Conservation (phyloP, 2,329 filamentous ascomycete genomes). For the Xylariaceae sp. region DNA sequence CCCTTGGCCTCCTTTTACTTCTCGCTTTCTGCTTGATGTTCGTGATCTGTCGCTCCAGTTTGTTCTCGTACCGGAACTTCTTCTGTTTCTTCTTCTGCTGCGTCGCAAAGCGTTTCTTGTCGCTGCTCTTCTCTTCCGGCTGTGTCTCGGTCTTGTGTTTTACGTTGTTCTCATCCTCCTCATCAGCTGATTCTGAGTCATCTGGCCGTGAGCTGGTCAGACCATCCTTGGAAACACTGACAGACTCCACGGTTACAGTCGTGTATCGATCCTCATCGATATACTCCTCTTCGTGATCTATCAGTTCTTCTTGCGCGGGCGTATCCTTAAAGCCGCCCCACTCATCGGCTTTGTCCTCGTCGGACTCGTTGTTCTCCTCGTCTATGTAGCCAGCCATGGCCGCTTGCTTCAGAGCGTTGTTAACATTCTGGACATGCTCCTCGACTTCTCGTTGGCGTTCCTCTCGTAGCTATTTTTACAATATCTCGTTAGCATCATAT, state of each 20-base stretch:
- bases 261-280: conserved; percentile 95
- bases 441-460: conserved; percentile 77
- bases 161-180: conserved; percentile 32
- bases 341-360: conserved; percentile 35
- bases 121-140: conserved; percentile 2
- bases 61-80: conserved; percentile 91
- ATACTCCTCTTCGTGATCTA: conserved; percentile 88
- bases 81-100: conserved; percentile 69
- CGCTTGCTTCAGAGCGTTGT: conserved; percentile 61
- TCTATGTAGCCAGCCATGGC: conserved; percentile 42
- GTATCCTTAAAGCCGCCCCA: conserved; percentile 62
- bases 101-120: conserved; percentile 40
- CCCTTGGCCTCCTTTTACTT: conserved; percentile 37
- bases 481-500: not conserved
- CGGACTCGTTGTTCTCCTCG: conserved; percentile 30
- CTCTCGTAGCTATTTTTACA: conserved; percentile 62
- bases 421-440: conserved; percentile 72
- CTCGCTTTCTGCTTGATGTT: conserved; percentile 67
- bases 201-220: conserved; percentile 50
- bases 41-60: conserved; percentile 72
- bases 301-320: conserved; percentile 36
- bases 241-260: conserved; percentile 87
- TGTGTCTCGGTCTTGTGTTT: conserved; percentile 2
- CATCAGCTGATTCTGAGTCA: conserved; percentile 36
- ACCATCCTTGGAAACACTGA: conserved; percentile 72